Base-by-base conservation (phyloP, 2,329 filamentous ascomycete genomes). In the Ceratocystis huliohia region DNA sequence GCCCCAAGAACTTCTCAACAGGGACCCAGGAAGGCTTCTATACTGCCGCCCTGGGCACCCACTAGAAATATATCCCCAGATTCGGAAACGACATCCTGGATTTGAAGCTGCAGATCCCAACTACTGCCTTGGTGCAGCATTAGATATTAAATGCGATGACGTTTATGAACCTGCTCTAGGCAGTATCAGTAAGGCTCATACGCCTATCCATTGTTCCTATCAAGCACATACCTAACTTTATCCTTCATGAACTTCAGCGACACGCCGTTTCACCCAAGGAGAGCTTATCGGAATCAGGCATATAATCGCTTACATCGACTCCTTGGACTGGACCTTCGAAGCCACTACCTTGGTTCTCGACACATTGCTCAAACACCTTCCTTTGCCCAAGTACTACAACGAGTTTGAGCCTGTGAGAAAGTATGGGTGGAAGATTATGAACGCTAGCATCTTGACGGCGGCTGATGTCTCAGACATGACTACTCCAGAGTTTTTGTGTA, bases 281-380 rank as follows among this genome's bases (percentile, higher is more conserved):
- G 50, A 65, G 30, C 64, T 65, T 15, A 17, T 22, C 15, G 28
- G 50, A 10, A 65, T 65, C 20, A 45, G 64, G n/a, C 37, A 59
- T 7, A 20, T 65, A 8, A 17, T 65, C 17, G 41, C 41, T 4
- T 65, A 59, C 25, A 44, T 65, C 33, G 41, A 65, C 15, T 59
- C 64, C 4, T 17, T 65, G 17, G 41, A 65, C 25, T 65, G 64
- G 64, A 61, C 64, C 30, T 46, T 28, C 22, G 50, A 61, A 25
- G 64, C 56, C 15, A 61, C 56, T 1, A 65, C 64, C 5, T 37
- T 65, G 7, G 33, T 65, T 3, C 44, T 61, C 3, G 64, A 65
- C 41, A 48, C 53, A 8, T 17, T 65, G 17, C 53, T 65, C 25
- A 65, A 65, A 56, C 44, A 59, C 25, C 53, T 59, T n/a, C 64